phyloP scores from a whole-genome alignment of 495 filamentous ascomycete genomes.

The Immersiella caudata region DNA sequence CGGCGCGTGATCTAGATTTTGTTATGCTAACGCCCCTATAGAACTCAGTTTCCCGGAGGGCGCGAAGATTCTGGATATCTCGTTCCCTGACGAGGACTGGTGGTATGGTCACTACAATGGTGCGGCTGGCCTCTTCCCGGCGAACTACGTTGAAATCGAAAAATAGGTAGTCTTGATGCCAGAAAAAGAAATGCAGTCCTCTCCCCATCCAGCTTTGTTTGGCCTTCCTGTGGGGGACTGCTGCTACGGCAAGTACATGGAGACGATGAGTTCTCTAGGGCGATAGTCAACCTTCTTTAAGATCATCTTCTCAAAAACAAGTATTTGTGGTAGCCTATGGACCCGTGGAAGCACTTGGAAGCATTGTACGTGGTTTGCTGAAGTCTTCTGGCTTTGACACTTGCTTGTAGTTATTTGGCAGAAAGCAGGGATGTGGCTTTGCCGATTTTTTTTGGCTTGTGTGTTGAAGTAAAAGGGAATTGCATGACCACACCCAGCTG shows the following conservation, averaged over 20 bases:
- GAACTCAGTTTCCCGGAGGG: slow-evolving; percentile 90
- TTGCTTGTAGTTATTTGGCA: not conserved
- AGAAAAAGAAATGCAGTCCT: not conserved
- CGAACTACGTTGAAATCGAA: slow-evolving; percentile 75
- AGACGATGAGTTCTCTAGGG: no score
- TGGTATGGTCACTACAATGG: slow-evolving; percentile 88
- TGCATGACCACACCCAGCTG: no score
- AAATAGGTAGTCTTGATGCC: slow-evolving; percentile 33
- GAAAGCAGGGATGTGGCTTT: not conserved
- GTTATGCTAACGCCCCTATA: slow-evolving; percentile 33
- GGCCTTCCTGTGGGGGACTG: no score
- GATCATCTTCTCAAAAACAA: no score
- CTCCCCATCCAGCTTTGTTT: no score
- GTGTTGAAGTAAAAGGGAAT: no score
- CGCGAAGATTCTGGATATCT: slow-evolving; percentile 68
- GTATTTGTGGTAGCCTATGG: no score
- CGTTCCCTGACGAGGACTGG: slow-evolving; percentile 99
- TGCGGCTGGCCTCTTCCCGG: slow-evolving; percentile 85
- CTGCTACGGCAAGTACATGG: no score
- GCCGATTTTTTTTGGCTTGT: no score
- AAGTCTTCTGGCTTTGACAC: not conserved
- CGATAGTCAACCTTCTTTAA: no score
- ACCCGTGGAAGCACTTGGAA: no score
- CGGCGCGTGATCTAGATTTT: not conserved
- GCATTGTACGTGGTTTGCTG: not conserved